Evolutionary conservation across 1,139 yeast species (phyloP), one percentile per base, ranked within the genome.

Genomic region (Geotrichum phurueaensis): DNA sequence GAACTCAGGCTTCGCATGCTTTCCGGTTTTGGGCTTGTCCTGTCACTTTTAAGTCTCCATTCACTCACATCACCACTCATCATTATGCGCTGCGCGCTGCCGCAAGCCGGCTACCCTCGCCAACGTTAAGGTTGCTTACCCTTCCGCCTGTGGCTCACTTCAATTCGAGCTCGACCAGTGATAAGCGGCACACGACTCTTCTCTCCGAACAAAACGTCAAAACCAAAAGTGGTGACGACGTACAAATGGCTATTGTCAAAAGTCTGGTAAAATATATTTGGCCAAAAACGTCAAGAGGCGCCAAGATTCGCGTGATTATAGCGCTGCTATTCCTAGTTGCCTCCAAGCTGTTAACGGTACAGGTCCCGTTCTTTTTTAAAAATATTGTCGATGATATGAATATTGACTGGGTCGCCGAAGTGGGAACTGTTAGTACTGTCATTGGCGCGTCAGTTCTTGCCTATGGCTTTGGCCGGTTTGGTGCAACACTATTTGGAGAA

Each of bases 401-500:
- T 70, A 81, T 92, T 23, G 96, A 91, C 69, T 89, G 97, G 96
- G 76, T 82, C 2, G 73, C 77, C 9, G 80, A 84, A 33, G 79
- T 86, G 1, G 89, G 90, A 0, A 79, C 84, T 0, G 78, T 83
- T 0, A 72, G 74, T 9, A 71, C 76, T 1, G 81, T 85, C 0
- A 82, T 88, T 49, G 92, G 89, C 2, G 81, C 94, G 1, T 80
- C 91, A 60, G 85, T 94, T 47, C 69, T 94, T 31, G 96, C 96
- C 0, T 92, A 94, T 71, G 99, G 99, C 57, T 85, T 89, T 22
- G 96, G 98, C 0, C 78, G 99, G 63, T 91, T 95, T 71, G 97
- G 98, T 23, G 88, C 99, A 2, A 96, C 92, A 1, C 75, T 94
- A n/a, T 89, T 94, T 75, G 99, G 98, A 29, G 99, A 94, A 73